These are phyloP conservation scores for Calonectria crousiana DNA, from an alignment of 2,329 filamentous ascomycete genomes.

Conservation along the genomic window DNA sequence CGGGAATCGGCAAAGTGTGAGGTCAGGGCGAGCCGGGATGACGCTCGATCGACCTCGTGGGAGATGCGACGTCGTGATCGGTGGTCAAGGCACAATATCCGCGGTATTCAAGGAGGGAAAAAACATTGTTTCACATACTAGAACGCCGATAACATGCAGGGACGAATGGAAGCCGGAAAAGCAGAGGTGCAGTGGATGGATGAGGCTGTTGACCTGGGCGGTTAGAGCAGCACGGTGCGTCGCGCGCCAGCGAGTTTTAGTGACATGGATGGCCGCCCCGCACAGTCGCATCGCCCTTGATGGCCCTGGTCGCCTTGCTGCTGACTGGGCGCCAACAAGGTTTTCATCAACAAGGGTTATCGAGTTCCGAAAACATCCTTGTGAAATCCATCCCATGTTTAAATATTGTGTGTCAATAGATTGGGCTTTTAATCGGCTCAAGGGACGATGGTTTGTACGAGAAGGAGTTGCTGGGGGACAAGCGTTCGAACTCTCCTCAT, in stretches of 20 bases:
- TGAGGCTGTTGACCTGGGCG: constrained; percentile 30
- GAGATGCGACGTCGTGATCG: constrained; percentile 27
- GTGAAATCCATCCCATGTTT: neutral
- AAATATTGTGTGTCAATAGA: neutral
- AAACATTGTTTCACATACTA: constrained; percentile 36
- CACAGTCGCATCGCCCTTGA: constrained; percentile 12
- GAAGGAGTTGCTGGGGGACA: neutral
- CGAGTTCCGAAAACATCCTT: neutral
- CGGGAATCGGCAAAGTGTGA: constrained; percentile 13
- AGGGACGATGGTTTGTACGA: neutral
- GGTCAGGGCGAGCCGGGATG: constrained; percentile 13
- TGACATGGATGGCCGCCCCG: constrained; percentile 14
- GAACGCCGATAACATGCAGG: neutral
- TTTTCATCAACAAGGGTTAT: neutral
- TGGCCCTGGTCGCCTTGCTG: neutral
- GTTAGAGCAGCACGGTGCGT: constrained; percentile 23
- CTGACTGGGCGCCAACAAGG: constrained; percentile 9
- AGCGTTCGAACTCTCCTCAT: neutral
- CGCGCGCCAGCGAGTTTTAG: constrained; percentile 3
- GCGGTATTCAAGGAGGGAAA: neutral
- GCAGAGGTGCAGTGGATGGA: constrained; percentile 24
- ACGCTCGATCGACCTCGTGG: constrained; percentile 30
- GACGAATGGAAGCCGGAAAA: neutral
- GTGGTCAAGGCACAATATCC: constrained; percentile 36
- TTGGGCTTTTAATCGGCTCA: neutral